phyloP scores from a whole-genome alignment of 179 eudicot genomes.

The Beta corolliflora region DNA sequence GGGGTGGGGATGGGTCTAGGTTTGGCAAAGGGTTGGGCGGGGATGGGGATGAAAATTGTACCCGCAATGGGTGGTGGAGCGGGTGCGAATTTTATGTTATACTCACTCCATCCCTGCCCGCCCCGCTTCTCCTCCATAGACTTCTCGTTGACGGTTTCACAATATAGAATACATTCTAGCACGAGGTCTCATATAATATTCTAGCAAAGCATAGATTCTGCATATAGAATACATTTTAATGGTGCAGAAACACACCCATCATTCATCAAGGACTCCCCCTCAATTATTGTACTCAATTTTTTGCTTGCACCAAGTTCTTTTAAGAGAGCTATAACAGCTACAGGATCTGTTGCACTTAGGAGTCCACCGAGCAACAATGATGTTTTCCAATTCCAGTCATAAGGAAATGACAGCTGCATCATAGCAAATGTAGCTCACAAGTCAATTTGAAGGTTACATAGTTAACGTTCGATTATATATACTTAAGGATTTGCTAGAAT shows the following conservation, averaged over 20 bases:
- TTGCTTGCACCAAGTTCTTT: conserved; percentile 99
- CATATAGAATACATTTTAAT: conserved; percentile 1
- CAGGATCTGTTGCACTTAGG: conserved; percentile 98
- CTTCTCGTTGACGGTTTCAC: too few species aligned
- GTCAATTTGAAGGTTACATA: conserved; percentile 14
- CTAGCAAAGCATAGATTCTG: background rate
- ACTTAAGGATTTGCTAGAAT: too few species aligned
- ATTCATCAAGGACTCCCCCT: conserved; percentile 98
- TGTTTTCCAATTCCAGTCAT: conserved; percentile 90
- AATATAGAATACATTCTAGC: background rate
- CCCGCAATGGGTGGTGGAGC: too few species aligned
- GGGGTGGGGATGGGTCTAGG: too few species aligned
- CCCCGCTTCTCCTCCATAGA: too few species aligned
- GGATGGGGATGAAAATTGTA: too few species aligned
- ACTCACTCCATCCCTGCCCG: too few species aligned
- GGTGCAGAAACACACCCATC: conserved; percentile 63
- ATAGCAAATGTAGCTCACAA: background rate
- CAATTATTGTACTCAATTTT: conserved; percentile 89
- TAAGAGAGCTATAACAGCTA: conserved; percentile 92
- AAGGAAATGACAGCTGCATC: conserved; percentile 77
- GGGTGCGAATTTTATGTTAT: too few species aligned
- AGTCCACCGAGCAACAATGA: conserved; percentile 94
- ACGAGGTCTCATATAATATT: background rate
- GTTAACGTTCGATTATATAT: too few species aligned
- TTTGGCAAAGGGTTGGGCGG: too few species aligned